Conservation (phyloP, 2,329 filamentous ascomycete species). For the Hypoxylon sp. region DNA sequence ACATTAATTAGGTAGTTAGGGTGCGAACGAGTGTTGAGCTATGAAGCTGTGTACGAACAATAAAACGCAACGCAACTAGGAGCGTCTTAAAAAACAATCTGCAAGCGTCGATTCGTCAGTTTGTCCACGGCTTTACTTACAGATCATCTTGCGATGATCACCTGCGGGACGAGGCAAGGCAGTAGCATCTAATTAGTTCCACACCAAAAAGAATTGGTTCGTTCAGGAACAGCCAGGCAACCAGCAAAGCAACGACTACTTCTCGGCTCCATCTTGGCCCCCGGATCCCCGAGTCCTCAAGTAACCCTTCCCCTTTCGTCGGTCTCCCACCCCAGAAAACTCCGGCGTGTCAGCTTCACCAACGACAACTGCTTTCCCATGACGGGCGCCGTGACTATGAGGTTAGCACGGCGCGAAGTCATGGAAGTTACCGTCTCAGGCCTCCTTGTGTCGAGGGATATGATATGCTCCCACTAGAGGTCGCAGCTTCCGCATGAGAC, state of each 20-base stretch:
- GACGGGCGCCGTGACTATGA: constrained; percentile 16
- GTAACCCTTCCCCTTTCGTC: constrained; percentile 13
- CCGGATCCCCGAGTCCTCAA: constrained; percentile 21
- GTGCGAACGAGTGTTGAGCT: constrained; percentile 40
- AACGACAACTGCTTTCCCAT: constrained; percentile 18
- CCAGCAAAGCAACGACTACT: constrained; percentile 34
- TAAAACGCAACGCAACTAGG: constrained; percentile 22
- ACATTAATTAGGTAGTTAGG: not conserved
- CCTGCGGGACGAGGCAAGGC: constrained; percentile 22
- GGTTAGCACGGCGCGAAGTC: constrained; percentile 25
- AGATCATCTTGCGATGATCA: constrained; percentile 21
- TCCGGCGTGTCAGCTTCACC: constrained; percentile 21
- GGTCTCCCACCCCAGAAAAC: constrained; percentile 22
- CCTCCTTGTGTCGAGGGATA: constrained; percentile 32
- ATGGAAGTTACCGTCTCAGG: constrained; percentile 26
- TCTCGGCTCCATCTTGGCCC: constrained; percentile 25
- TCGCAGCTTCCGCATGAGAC: constrained; percentile 29
- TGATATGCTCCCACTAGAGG: constrained; percentile 28
- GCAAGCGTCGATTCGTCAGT: constrained; percentile 30
- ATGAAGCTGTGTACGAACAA: constrained; percentile 29
- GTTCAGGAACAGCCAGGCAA: constrained; percentile 19
- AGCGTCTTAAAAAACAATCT: constrained; percentile 34
- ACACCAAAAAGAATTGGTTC: constrained; percentile 21
- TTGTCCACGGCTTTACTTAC: constrained; percentile 22
- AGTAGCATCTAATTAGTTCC: constrained; percentile 25